phyloP scores from a whole-genome alignment of 1,139 yeast genomes.

The Suhomyces bribrorum region DNA sequence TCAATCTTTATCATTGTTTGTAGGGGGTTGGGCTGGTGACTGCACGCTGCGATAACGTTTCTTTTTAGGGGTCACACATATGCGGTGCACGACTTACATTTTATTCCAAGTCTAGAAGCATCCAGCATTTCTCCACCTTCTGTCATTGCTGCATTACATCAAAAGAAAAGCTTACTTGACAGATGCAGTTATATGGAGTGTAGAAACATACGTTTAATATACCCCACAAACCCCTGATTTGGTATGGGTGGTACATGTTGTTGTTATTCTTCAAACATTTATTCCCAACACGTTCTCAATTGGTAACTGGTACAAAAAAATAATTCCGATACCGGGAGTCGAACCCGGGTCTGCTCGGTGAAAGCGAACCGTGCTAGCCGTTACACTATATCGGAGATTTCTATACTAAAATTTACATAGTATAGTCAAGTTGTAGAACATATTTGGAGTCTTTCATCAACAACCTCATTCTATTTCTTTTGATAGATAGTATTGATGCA shows the following conservation, averaged over 20 bases:
- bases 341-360: slow-evolving; percentile 85
- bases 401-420: not conserved
- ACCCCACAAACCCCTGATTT: too few relatives aligned
- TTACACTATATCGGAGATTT: slow-evolving; percentile 69
- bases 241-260: too few relatives aligned
- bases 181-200: too few relatives aligned
- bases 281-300: not conserved
- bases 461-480: too few relatives aligned
- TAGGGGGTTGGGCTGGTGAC: slow-evolving; percentile 11
- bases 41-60: slow-evolving; percentile 11
- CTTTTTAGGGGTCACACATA: slow-evolving; percentile 9
- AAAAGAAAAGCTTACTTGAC: too few relatives aligned
- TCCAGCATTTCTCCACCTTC: not conserved
- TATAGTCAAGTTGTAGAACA: too few relatives aligned
- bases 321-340: slow-evolving; percentile 74
- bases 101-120: not conserved
- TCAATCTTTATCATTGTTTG: slow-evolving; percentile 10
- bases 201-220: too few relatives aligned
- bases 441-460: too few relatives aligned
- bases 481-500: too few relatives aligned
- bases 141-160: too few relatives aligned
- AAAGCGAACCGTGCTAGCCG: slow-evolving; percentile 85
- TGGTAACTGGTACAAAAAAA: slow-evolving; percentile 2
- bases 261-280: not conserved
- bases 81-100: slow-evolving; percentile 5